Conservation (phyloP, 305 asterid genomes). For the Solanum hybrid region DNA sequence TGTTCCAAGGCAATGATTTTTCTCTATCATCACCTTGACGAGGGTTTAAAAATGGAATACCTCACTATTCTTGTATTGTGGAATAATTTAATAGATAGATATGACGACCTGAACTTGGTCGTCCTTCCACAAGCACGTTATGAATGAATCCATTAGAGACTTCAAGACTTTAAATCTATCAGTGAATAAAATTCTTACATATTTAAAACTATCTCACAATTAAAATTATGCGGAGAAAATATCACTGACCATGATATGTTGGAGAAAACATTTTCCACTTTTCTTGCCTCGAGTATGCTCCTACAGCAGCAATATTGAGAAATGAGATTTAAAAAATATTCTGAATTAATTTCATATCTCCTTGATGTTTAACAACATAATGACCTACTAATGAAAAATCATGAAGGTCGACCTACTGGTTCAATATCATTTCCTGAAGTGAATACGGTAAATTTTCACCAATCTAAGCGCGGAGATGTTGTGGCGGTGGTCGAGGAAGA, state of each 20-base stretch:
- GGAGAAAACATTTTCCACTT: not conserved
- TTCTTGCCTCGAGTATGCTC: not conserved
- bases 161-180: not conserved
- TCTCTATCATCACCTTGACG: not conserved
- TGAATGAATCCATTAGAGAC: not conserved
- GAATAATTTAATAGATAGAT: not conserved
- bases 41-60: not conserved
- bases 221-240: not conserved
- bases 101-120: not conserved
- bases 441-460: not conserved
- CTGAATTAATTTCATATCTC: not conserved
- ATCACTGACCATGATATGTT: not conserved
- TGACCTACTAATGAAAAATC: not conserved
- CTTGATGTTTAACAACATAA: not conserved
- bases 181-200: not conserved
- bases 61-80: not conserved
- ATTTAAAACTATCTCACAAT: not conserved
- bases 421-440: not conserved
- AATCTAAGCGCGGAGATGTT: not conserved
- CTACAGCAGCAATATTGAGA: not conserved
- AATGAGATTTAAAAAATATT: not conserved
- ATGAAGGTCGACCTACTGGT: not conserved
- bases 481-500: not conserved
- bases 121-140: not conserved
- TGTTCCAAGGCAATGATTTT: not conserved